Conservation (phyloP, 2,329 filamentous ascomycete genomes). For the Fusarium pseudograminearum region DNA sequence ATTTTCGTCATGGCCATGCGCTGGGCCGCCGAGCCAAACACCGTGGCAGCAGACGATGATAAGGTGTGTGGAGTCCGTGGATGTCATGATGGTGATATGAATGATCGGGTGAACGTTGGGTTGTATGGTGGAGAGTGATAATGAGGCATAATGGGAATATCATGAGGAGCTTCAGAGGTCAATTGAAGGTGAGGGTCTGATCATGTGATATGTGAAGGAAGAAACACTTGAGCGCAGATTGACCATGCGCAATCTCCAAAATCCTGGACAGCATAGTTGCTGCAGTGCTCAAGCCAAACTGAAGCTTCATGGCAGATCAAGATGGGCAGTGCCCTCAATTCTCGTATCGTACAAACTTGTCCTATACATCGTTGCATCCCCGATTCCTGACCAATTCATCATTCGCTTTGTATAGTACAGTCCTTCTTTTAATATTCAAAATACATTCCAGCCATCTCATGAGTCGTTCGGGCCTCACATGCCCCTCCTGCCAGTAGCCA, state of each 20-base stretch:
- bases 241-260: too few species aligned
- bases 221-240: too few species aligned
- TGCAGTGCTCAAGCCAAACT: too few species aligned
- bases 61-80: conserved; percentile 68
- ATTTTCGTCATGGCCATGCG: conserved; percentile 63
- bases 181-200: conserved; percentile 38
- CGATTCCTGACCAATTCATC: conserved; percentile 18
- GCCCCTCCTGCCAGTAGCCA: conserved; percentile 20
- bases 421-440: conserved; percentile 28
- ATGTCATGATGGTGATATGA: conserved; percentile 36
- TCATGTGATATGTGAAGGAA: conserved; percentile 44
- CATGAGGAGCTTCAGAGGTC: conserved; percentile 28
- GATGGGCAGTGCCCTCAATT: conserved; percentile 22
- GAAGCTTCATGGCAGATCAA: conserved; percentile 12
- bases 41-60: conserved; percentile 88
- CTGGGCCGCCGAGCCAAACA: conserved; percentile 74
- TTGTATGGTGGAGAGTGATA: background rate
- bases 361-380: conserved; percentile 10
- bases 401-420: conserved; percentile 40
- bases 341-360: conserved; percentile 31
- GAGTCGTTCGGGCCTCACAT: background rate
- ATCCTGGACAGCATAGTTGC: too few species aligned
- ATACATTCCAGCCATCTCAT: conserved; percentile 26
- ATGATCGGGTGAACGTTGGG: background rate
- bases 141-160: background rate